A percentile compares a stretch with the other conserved stretches of the same genome.
phyloP scores from a whole-genome alignment of 306 rosid species.

The Quercus mongolica region DNA sequence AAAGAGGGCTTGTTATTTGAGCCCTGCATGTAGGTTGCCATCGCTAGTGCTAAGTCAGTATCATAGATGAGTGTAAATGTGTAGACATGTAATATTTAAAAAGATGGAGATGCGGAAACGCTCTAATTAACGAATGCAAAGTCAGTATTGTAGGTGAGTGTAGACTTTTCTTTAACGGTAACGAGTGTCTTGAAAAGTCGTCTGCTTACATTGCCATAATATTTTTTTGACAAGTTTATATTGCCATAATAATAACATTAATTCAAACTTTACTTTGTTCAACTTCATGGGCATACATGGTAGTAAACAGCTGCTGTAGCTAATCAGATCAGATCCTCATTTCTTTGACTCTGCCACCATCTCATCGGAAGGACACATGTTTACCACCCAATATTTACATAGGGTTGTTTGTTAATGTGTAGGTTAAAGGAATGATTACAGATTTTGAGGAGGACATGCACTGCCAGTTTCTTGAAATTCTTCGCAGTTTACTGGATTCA shows the following conservation, averaged over 20 bases:
- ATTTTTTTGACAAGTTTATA: background rate
- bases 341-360: too few species aligned
- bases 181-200: background rate
- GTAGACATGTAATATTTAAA: background rate
- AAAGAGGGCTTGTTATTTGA: background rate
- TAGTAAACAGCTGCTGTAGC: background rate
- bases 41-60: background rate
- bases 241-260: background rate
- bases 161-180: background rate
- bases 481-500: constrained; percentile 86
- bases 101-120: background rate
- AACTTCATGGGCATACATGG: background rate
- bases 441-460: constrained; percentile 95
- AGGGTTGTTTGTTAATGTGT: constrained; percentile 16
- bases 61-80: background rate
- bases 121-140: background rate
- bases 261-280: background rate
- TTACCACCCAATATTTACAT: background rate
- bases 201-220: background rate
- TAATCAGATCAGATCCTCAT: too few species aligned
- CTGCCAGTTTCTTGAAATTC: constrained; percentile 98
- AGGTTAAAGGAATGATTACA: constrained; percentile 91
- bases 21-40: background rate
- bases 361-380: background rate
- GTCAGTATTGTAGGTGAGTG: background rate